phyloP scores from a whole-genome alignment of 352 stramenopile genomes.

The Phytophthora pini region DNA sequence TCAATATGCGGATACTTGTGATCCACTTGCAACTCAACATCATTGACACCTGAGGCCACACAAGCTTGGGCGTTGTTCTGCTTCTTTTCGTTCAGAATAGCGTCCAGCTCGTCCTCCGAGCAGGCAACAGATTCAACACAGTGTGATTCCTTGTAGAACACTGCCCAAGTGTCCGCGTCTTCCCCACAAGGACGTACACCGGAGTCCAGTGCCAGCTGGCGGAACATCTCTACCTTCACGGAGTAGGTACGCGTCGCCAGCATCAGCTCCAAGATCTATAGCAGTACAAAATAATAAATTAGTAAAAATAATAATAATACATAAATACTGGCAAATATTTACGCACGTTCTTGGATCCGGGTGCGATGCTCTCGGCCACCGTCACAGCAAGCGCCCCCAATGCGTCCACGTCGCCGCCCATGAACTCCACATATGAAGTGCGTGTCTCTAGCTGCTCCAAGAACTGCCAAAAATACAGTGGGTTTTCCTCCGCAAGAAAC shows the following conservation, averaged over 20 bases:
- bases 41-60: constrained; percentile 68
- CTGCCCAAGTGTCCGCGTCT: constrained; percentile 65
- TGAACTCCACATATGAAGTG: constrained; percentile 40
- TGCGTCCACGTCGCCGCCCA: constrained; percentile 53
- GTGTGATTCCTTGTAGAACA: constrained; percentile 72
- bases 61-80: constrained; percentile 45
- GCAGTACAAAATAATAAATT: constrained; percentile 16
- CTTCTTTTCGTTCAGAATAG: constrained; percentile 36
- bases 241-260: constrained; percentile 81
- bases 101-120: constrained; percentile 53
- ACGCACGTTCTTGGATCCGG: constrained; percentile 66
- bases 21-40: constrained; percentile 70
- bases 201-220: constrained; percentile 81
- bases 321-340: neutral
- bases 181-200: constrained; percentile 58
- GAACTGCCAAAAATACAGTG: constrained; percentile 81
- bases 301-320: constrained; percentile 8
- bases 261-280: constrained; percentile 81
- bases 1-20: constrained; percentile 72
- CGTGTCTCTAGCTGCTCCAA: constrained; percentile 53
- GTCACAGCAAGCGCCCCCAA: constrained; percentile 57
- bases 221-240: constrained; percentile 85
- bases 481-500: constrained; percentile 83
- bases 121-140: constrained; percentile 77
- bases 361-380: constrained; percentile 63